phyloP scores from a whole-genome alignment of 1,139 yeast species.

The Diutina pseudorugosa region DNA sequence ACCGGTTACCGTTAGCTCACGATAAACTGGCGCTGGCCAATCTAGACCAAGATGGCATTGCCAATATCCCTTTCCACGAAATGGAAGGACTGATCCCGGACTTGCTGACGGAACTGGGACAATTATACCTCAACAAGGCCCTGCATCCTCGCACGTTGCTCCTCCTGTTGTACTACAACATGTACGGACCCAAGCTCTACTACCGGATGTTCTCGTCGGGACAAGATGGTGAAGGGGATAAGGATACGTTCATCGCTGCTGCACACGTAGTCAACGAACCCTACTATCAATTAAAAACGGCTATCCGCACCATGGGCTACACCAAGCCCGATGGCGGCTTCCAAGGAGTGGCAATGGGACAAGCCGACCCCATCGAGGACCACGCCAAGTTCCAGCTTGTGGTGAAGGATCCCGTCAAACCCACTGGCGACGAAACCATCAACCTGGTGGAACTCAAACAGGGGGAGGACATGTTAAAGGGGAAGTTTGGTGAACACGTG shows the following conservation, averaged over 20 bases:
- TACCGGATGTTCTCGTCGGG: constrained; percentile 56
- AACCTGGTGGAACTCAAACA: background rate
- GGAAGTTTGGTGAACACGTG: background rate
- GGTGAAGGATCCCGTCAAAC: background rate
- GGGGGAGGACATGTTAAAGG: background rate
- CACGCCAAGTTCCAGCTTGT: background rate
- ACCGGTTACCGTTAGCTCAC: constrained; percentile 13
- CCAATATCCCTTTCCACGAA: constrained; percentile 24
- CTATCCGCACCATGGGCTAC: constrained; percentile 1
- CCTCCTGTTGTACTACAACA: constrained; percentile 44
- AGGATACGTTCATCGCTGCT: constrained; percentile 57
- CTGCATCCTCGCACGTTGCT: constrained; percentile 38
- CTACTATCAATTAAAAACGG: constrained; percentile 35
- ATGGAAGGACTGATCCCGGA: constrained; percentile 48
- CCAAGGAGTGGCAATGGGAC: constrained; percentile 4
- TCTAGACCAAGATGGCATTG: constrained; percentile 11
- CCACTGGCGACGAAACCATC: background rate
- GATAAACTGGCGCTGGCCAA: constrained; percentile 10
- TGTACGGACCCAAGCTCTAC: constrained; percentile 46
- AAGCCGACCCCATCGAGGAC: constrained; percentile 3
- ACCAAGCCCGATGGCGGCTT: background rate
- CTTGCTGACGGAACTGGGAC: constrained; percentile 56
- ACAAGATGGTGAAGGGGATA: constrained; percentile 63
- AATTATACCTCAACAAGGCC: constrained; percentile 43
- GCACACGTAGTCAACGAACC: constrained; percentile 36